These are phyloP conservation scores for Plantago elongata DNA, from an alignment of 257 asterid species.

Conservation along the genomic window DNA sequence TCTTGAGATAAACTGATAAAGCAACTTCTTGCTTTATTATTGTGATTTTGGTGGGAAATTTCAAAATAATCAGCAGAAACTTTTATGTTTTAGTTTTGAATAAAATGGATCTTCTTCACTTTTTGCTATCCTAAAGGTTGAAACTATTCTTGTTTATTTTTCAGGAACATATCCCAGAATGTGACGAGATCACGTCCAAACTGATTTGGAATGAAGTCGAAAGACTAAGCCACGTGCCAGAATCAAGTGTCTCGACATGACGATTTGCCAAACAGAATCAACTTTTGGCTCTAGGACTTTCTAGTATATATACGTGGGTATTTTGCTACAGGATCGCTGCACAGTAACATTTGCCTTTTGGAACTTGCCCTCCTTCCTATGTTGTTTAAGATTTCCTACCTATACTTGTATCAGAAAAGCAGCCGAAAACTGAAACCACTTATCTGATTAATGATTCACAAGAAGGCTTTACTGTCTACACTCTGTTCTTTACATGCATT, in stretches of 20 bases:
- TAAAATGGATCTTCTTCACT: too few relatives aligned
- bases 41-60: too few relatives aligned
- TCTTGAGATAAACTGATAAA: too few relatives aligned
- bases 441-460: background rate
- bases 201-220: constrained; percentile 71
- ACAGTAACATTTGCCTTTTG: constrained; percentile 23
- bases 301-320: constrained; percentile 21
- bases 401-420: constrained; percentile 15
- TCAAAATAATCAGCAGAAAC: too few relatives aligned
- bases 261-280: constrained; percentile 3
- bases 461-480: background rate
- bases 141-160: background rate
- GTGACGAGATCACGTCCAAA: constrained; percentile 60
- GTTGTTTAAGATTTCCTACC: background rate
- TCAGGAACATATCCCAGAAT: constrained; percentile 76
- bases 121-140: background rate
- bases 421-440: background rate
- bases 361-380: background rate
- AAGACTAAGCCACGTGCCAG: constrained; percentile 39
- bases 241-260: constrained; percentile 36
- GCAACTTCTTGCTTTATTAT: too few relatives aligned
- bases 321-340: constrained; percentile 23
- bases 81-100: too few relatives aligned
- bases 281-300: constrained; percentile 17
- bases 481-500: background rate